phyloP scores from a whole-genome alignment of 345 rosid species.

The Gossypium herbaceum region DNA sequence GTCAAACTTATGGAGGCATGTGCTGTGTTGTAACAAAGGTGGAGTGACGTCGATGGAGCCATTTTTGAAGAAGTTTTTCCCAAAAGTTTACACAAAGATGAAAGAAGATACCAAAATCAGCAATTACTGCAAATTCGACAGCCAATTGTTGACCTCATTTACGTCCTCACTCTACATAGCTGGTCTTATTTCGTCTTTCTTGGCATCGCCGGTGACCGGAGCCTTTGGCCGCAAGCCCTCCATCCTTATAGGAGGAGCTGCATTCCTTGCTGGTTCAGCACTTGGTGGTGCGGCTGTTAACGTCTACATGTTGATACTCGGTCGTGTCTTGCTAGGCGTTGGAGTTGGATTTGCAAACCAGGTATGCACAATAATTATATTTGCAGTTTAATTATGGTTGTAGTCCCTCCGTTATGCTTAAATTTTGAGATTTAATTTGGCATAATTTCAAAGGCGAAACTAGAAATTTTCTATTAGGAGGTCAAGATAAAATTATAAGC shows the following conservation, averaged over 20 bases:
- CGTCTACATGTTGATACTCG: slow-evolving; percentile 55
- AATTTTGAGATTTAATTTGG: no score
- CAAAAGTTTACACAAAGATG: slow-evolving; percentile 48
- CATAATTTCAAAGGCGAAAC: no score
- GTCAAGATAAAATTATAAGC: no score
- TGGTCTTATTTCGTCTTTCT: slow-evolving; percentile 56
- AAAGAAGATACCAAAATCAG: slow-evolving; percentile 40
- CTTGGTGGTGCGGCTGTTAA: slow-evolving; percentile 54
- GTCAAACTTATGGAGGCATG: neutral
- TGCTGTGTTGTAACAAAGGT: slow-evolving; percentile 30
- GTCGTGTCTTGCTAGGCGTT: slow-evolving; percentile 63
- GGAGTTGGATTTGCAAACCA: slow-evolving; percentile 79
- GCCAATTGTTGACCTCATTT: slow-evolving; percentile 64
- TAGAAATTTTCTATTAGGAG: no score
- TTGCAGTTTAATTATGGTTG: no score
- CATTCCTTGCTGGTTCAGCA: slow-evolving; percentile 59
- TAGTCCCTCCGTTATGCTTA: no score
- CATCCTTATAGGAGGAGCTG: slow-evolving; percentile 50
- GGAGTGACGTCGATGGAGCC: slow-evolving; percentile 86
- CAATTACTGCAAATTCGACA: slow-evolving; percentile 73
- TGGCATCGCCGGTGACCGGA: slow-evolving; percentile 56
- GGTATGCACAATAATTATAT: slow-evolving; percentile 27
- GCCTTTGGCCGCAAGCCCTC: slow-evolving; percentile 62
- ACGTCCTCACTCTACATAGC: slow-evolving; percentile 75
- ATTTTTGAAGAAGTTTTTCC: slow-evolving; percentile 53